Percentiles rank a stretch among this genome's conserved stretches.
Evolutionary conservation across 768 basidiomycete species (phyloP).

Genomic region (Tylopilus balloui): DNA sequence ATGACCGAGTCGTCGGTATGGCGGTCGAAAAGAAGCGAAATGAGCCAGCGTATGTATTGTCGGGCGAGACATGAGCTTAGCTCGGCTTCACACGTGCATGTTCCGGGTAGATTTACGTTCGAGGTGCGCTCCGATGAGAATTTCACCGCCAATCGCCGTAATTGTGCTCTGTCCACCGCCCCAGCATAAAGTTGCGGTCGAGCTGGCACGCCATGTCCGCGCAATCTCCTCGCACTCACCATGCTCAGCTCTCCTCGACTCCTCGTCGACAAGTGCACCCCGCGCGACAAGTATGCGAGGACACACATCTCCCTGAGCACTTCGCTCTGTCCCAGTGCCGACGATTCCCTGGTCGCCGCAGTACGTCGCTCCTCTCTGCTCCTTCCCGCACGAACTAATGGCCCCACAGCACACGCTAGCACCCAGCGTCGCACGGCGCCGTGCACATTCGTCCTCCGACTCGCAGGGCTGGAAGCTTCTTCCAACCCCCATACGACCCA

Average conservation of each 20-base stretch:
- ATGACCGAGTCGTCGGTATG: conserved; percentile 14
- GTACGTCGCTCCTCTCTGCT: conserved; percentile 11
- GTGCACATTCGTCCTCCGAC: conserved; percentile 32
- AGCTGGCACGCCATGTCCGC: not conserved
- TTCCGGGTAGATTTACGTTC: conserved; percentile 26
- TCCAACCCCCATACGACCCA: conserved; percentile 32
- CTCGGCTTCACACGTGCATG: conserved; percentile 5
- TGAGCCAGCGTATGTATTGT: conserved; percentile 4
- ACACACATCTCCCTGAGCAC: conserved; percentile 28
- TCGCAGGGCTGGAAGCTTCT: conserved; percentile 31
- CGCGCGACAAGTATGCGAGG: conserved; percentile 32
- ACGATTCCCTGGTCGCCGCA: conserved; percentile 23
- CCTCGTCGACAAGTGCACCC: conserved; percentile 33
- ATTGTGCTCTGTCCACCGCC: conserved; percentile 4
- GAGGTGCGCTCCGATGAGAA: conserved; percentile 15
- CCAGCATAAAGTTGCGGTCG: conserved; percentile 22
- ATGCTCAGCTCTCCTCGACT: conserved; percentile 25
- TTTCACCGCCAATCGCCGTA: conserved; percentile 12
- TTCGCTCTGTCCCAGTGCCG: conserved; percentile 25
- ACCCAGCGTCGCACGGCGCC: conserved; percentile 20
- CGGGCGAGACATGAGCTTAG: too few species aligned
- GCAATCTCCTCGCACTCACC: conserved; percentile 1
- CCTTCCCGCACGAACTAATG: not conserved
- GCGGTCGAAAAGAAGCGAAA: conserved; percentile 20
- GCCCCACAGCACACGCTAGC: conserved; percentile 16